Evolutionary conservation across 2,329 filamentous ascomycete genomes (phyloP), one percentile per base, ranked within the genome.

Genomic region (Arthrobotrys conoides): DNA sequence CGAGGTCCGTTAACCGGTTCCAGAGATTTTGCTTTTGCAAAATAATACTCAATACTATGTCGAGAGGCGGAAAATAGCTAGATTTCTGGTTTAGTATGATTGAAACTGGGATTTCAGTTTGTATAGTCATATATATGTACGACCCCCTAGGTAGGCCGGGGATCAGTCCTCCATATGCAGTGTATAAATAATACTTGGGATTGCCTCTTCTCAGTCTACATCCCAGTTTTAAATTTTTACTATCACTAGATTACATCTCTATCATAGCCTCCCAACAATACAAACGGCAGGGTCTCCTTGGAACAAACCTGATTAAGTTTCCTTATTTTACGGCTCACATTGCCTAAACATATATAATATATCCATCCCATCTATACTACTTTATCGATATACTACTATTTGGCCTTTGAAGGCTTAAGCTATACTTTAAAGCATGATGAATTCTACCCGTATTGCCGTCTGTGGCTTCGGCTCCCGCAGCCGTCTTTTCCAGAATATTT

Each of bases 391-490:
- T 30, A 30, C 6, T 30, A 30, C 27, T 6, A 30, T 30, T 30
- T 30, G 6, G 27, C 27, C 6, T 30, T 3, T 30, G 27, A 30
- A 30, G n/a, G n/a, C n/a, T n/a, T n/a, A n/a, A 49, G 3, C 18
- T n/a, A 3, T n/a, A n/a, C n/a, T 24, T 49, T 8, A 10, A 24
- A 24, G 14, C 5, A 22, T 27, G n/a, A 66, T 66, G 63, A 51
- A 38, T 20, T 38, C 63, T 1, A 30, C 63, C 6, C 16, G 27
- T 10, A 66, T 66, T 20, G 63, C 63, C 14, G 20, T 66, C 18
- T 66, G 63, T 20, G 63, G 63, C 44, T 66, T 36, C 18, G 63
- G 63, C 5, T 8, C 22, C 48, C 63, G 63, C n/a, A 27, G 63
- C 20, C 41, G 46, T 5, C 44, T 66, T 9, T 66, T 66, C 33